Base-by-base conservation (phyloP, 2,329 filamentous ascomycete genomes). In the Pseudocercospora vitis region DNA sequence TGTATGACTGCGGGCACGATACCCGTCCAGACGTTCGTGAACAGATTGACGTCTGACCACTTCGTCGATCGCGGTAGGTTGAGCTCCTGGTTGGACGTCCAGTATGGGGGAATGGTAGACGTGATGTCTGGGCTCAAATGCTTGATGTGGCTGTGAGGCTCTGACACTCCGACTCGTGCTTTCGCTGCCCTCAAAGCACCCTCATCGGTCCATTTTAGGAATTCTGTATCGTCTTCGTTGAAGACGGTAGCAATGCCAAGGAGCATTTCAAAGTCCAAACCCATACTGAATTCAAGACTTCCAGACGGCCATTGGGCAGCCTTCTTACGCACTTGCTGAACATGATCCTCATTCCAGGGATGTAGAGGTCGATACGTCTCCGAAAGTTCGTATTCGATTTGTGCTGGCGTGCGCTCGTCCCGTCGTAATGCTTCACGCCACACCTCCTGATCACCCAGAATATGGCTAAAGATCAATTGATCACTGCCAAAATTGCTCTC, bases 291-390 rank as follows among this genome's bases (percentile, higher is more conserved):
- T n/a, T 69, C 66, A 28, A 59, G 60, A 4, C 70, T n/a, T 69
- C 66, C 29, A 59, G 60, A 4, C 70, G 67, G 0, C 72, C 74
- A 52, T 75, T 71, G 55, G 72, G 60, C 58, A 11, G 64, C 63
- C 44, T 65, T 67, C 14, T 50, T 53, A 12, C 57, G 45, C 6
- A 64, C 61, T 33, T 59, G 55, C 9, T 58, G 50, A 14, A 66
- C 40, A 19, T 68, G 62, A 1, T 47, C 31, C 2, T 56, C 35
- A 12, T 56, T 56, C 45, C 55, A 63, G 2, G 46, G 35, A 33
- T 51, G 19, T 1, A 56, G 48, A n/a, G 56, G 53, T 11, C 53
- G 46, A 39, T 54, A 55, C 21, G 54, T 53, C 14, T 48, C 37
- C 24, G 57, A 47, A 8, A 50, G 32, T 23, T 53, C 55, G 24